These are phyloP conservation scores for Capronia coronata DNA, from an alignment of 2,329 filamentous ascomycete species.

Conservation along the genomic window DNA sequence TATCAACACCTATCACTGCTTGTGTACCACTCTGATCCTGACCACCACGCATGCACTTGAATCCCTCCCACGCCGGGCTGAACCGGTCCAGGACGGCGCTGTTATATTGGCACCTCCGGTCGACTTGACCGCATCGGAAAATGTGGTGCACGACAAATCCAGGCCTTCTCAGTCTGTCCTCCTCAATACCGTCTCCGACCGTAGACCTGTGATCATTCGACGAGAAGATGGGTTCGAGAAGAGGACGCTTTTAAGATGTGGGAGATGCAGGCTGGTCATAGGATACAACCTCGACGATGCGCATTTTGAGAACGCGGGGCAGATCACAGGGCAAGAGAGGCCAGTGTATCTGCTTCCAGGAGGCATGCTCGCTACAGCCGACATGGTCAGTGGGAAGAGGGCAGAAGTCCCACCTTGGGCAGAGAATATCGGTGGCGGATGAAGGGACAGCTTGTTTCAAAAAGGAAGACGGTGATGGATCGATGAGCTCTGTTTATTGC, in stretches of 20 bases:
- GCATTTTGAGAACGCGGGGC: slow-evolving; percentile 36
- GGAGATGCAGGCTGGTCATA: slow-evolving; percentile 54
- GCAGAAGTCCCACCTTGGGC: slow-evolving; percentile 21
- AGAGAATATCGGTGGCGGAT: slow-evolving; percentile 29
- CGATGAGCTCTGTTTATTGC: slow-evolving; percentile 25
- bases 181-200: slow-evolving; percentile 48
- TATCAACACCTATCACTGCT: slow-evolving; percentile 49
- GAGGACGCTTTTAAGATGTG: slow-evolving; percentile 53
- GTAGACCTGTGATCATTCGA: slow-evolving; percentile 47
- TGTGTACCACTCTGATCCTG: slow-evolving; percentile 60
- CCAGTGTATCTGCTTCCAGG: slow-evolving; percentile 55
- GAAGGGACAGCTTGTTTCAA: slow-evolving; percentile 31
- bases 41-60: slow-evolving; percentile 51
- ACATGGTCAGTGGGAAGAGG: slow-evolving; percentile 44
- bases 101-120: slow-evolving; percentile 51
- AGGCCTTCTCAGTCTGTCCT: slow-evolving; percentile 30
- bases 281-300: slow-evolving; percentile 56
- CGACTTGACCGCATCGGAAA: slow-evolving; percentile 24
- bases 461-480: no score
- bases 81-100: slow-evolving; percentile 47
- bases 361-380: slow-evolving; percentile 52
- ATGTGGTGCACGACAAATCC: slow-evolving; percentile 24
- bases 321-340: slow-evolving; percentile 4
- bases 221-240: slow-evolving; percentile 63
- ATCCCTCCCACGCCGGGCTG: slow-evolving; percentile 48